Percentiles rank a stretch among this genome's conserved stretches.
Evolutionary conservation across 805 yeast genomes (phyloP).

Genomic region (Vanderwaltozyma tropicalis): DNA sequence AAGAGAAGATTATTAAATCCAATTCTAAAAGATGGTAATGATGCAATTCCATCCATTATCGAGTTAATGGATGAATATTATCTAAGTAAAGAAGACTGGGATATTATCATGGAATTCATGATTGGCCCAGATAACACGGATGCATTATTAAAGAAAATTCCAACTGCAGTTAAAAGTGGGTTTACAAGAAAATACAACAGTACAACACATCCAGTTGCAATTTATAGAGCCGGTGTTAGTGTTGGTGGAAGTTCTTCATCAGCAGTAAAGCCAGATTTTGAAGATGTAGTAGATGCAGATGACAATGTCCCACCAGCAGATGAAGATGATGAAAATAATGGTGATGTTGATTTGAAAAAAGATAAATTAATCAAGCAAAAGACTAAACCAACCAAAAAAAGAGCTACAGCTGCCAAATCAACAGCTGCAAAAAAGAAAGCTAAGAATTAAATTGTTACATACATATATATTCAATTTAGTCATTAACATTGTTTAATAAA

Average conservation of each 20-base stretch:
- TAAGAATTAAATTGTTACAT: too few species aligned
- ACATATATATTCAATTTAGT: too few species aligned
- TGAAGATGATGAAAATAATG: constrained; percentile 19
- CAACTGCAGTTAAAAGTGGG: constrained; percentile 70
- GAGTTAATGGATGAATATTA: constrained; percentile 75
- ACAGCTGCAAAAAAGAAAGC: constrained; percentile 13
- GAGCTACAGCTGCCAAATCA: constrained; percentile 11
- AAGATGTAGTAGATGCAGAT: constrained; percentile 30
- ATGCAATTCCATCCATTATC: constrained; percentile 57
- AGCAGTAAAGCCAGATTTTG: constrained; percentile 26
- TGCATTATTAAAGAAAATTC: constrained; percentile 43
- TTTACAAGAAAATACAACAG: constrained; percentile 81
- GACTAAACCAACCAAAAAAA: constrained; percentile 22
- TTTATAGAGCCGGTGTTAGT: constrained; percentile 60
- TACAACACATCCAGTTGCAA: constrained; percentile 72
- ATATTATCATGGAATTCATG: constrained; percentile 69
- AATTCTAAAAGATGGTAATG: constrained; percentile 42
- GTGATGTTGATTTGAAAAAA: constrained; percentile 28
- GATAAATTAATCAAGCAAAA: constrained; percentile 29
- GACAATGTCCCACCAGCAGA: constrained; percentile 23
- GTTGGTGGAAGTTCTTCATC: constrained; percentile 10
- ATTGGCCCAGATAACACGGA: constrained; percentile 51
- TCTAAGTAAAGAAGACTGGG: constrained; percentile 88
- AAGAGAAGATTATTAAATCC: constrained; percentile 50
- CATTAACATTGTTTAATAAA: too few species aligned